Evolutionary conservation across 2,329 filamentous ascomycete species (phyloP), one percentile per base, ranked within the genome.

Genomic region (Arthrobotrys iridis): DNA sequence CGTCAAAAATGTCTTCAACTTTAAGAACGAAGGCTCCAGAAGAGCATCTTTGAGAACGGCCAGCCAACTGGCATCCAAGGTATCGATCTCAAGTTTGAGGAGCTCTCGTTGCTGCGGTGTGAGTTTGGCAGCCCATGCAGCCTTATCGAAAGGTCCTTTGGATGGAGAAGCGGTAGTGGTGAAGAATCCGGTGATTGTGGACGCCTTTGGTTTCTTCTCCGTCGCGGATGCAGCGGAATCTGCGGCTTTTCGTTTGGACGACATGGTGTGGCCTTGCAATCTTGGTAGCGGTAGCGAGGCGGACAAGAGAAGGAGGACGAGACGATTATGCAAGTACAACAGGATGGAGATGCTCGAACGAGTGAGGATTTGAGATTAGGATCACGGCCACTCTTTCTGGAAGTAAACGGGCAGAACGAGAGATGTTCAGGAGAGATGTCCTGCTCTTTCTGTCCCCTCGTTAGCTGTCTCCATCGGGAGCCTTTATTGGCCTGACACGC

Each of bases 31-130:
- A 22, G 89, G 88, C 70, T 86, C 90, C 0, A 88, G 84, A 41
- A 99, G 84, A 78, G 97, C 93, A 77, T 96, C 93, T 82, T 96
- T 96, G 71, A 99, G 86, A 77, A 91, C 89, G 13, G 89, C 89
- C 77, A 99, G 85, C 94, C 95, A 99, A 84, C 90, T 96, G 74
- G 93, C 91, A 81, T 97, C 88, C 75, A 99, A 84, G 0, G 93
- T 97, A 46, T 96, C 89, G 78, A 99, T 97, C 84, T 99, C 95
- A 41, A 99, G 86, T 80, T 91, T 86, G 55, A 99, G 86, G 50
- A 98, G 85, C 60, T 90, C 86, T 81, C 88, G 92, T 82, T 97
- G 92, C 83, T 99, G 95, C 0, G 87, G 83, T 0, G 88, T 93
- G 77, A 99, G 85, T 68, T 88, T 87, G 18, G 88, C 87, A n/a